Evolutionary conservation across 495 filamentous ascomycete genomes (phyloP), one percentile per base, ranked within the genome.

Genomic region (Xylaria scruposa): DNA sequence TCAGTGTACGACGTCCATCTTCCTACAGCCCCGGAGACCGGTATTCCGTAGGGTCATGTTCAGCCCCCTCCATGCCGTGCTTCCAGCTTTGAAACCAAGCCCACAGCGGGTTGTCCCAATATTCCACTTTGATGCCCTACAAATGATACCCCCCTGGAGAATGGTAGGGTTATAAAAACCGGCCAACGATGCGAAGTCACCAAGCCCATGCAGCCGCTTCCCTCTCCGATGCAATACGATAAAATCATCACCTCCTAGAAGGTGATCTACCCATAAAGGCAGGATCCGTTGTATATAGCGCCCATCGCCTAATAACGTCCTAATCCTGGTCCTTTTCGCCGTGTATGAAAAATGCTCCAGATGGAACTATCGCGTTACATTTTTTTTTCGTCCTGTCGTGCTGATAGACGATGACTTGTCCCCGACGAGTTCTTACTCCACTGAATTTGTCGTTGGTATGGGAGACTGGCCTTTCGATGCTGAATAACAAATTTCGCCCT

Each of bases 161-260:
- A 64, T 42, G 49, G 17, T 33, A 64, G 38, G 51, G 47, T 56
- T 70, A 31, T 3, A 36, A 70, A 70, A 54, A 64, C 29, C 47
- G 44, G 68, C 68, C 59, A 63, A 70, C 59, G 36, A 70, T 64
- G 46, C 68, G 46, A 47, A 70, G 49, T 56, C 47, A 64, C 68
- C 60, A n/a, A 64, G 49, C 36, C 59, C 68, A 70, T 70, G 59
- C 68, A 70, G 36, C 60, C 68, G 38, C 59, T 70, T 53, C 36
- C 59, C 60, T 70, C 36, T 70, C 33, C 26, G 38, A 70, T 70
- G 68, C 68, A 70, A 70, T 70, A 64, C 59, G 60, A 70, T 64
- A 56, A 70, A 61, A 64, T 51, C 36, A 54, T 36, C 68, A 40
- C 68, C 68, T 31, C 19, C 68, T 44, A 6, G 31, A 56, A 64